Base-by-base conservation (phyloP, 2,329 filamentous ascomycete genomes). In the Neofusicoccum laricinum region DNA sequence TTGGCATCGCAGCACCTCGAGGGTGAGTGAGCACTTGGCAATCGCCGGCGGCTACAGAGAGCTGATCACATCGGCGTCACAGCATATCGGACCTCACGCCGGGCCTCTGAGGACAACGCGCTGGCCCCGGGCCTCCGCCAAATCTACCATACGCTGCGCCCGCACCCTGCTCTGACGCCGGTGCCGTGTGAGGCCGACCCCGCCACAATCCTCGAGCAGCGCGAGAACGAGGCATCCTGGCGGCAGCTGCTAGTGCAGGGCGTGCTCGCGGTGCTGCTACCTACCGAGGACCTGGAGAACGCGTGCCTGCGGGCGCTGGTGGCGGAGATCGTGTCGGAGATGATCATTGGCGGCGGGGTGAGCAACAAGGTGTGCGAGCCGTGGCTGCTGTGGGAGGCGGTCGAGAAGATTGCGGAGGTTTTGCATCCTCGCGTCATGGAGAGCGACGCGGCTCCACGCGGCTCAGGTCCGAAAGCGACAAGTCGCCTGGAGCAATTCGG, bases 201-300 rank as follows among this genome's bases (percentile, higher is more conserved):
- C 30, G 77, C 79, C 21, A 83, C 82, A 48, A 74, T 83, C 51
- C 75, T 82, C 65, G 81, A 86, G 64, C 93, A 96, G 79, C 81
- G 82, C 64, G 85, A 90, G 66, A 94, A 93, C 71, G 95, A 98
- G 79, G 84, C 84, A 30, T 83, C 87, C 50, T 98, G 97, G 81
- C 90, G 94, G 70, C 92, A 96, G 73, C 81, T 98, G 64, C 83
- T 98, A n/a, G 89, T 93, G 15, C 88, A 93, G 72, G 91, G 90
- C 34, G 84, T 93, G 41, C 81, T 99, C 67, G 89, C 92, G 25
- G 83, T 97, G 61, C 84, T 99, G 15, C 84, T 99, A 19, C 95
- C 95, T 10, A 95, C 93, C 15, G 94, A 98, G 72, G 94, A 98
- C 75, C 82, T 98, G 43, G 88, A 94, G 72, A 98, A 97, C 75